phyloP scores from a whole-genome alignment of 306 rosid genomes.

The Casuarina equisetifolia region DNA sequence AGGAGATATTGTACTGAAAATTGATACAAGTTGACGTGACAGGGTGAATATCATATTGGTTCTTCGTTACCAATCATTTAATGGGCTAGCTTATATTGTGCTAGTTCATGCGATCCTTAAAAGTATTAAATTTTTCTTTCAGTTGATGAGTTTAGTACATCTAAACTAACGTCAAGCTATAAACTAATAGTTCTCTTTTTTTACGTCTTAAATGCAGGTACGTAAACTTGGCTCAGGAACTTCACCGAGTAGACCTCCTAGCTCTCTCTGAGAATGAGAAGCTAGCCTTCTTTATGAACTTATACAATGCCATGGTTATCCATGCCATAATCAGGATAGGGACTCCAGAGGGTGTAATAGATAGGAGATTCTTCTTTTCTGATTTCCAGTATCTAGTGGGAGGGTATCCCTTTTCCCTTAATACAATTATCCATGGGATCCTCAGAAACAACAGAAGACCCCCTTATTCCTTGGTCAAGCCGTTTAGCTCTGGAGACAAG shows the following conservation, averaged over 20 bases:
- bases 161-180: slow-evolving; percentile 4
- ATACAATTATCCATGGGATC: slow-evolving; percentile 67
- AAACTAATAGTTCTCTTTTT: not conserved
- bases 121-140: not conserved
- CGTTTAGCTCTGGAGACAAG: slow-evolving; percentile 62
- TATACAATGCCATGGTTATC: slow-evolving; percentile 94
- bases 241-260: slow-evolving; percentile 70
- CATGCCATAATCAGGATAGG: slow-evolving; percentile 76
- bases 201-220: slow-evolving; percentile 51
- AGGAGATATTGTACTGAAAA: no score
- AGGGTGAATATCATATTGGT: no score
- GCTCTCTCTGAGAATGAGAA: slow-evolving; percentile 65
- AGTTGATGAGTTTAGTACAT: not conserved
- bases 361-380: slow-evolving; percentile 74
- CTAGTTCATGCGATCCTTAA: not conserved
- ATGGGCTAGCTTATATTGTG: not conserved
- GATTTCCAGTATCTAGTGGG: slow-evolving; percentile 81
- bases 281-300: slow-evolving; percentile 83
- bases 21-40: no score
- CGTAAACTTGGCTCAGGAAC: slow-evolving; percentile 64
- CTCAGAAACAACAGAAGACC: slow-evolving; percentile 81
- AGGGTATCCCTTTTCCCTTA: slow-evolving; percentile 72
- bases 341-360: slow-evolving; percentile 66
- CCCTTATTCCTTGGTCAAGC: slow-evolving; percentile 70
- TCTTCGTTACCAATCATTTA: not conserved